These are phyloP conservation scores for Lactarius vividus DNA, from an alignment of 768 basidiomycete species.

Conservation along the genomic window DNA sequence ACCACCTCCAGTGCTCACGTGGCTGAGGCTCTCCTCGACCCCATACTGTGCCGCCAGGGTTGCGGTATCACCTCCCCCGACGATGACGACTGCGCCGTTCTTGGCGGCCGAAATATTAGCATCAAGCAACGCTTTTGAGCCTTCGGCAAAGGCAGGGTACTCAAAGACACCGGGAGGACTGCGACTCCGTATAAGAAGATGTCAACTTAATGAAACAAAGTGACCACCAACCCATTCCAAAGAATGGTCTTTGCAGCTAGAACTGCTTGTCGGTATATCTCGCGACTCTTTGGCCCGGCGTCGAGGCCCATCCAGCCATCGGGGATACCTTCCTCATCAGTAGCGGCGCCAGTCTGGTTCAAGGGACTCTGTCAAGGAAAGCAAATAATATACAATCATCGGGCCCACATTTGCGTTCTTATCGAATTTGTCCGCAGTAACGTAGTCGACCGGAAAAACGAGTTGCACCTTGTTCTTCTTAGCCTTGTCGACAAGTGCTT, in stretches of 20 bases:
- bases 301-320: slow-evolving; percentile 96
- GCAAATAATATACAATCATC: background rate
- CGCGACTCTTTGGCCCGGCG: slow-evolving; percentile 78
- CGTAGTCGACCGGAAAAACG: slow-evolving; percentile 92
- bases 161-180: slow-evolving; percentile 99
- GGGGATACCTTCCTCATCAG: slow-evolving; percentile 85
- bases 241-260: slow-evolving; percentile 90
- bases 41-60: slow-evolving; percentile 87
- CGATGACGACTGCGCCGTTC: slow-evolving; percentile 87
- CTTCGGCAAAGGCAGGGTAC: slow-evolving; percentile 85
- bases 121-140: slow-evolving; percentile 80
- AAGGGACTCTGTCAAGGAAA: slow-evolving; percentile 6
- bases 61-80: slow-evolving; percentile 96
- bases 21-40: slow-evolving; percentile 86
- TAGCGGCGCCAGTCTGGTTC: slow-evolving; percentile 63
- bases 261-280: slow-evolving; percentile 78
- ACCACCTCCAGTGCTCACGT: slow-evolving; percentile 95
- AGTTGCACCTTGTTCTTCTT: slow-evolving; percentile 88
- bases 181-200: slow-evolving; percentile 18
- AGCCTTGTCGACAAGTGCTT: slow-evolving; percentile 83
- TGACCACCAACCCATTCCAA: slow-evolving; percentile 77
- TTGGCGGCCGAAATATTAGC: slow-evolving; percentile 84
- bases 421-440: slow-evolving; percentile 94
- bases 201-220: background rate
- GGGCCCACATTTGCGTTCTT: slow-evolving; percentile 76